Base-by-base conservation (phyloP, 192 early-diverging fungal species). In the Podochytrium sp. region DNA sequence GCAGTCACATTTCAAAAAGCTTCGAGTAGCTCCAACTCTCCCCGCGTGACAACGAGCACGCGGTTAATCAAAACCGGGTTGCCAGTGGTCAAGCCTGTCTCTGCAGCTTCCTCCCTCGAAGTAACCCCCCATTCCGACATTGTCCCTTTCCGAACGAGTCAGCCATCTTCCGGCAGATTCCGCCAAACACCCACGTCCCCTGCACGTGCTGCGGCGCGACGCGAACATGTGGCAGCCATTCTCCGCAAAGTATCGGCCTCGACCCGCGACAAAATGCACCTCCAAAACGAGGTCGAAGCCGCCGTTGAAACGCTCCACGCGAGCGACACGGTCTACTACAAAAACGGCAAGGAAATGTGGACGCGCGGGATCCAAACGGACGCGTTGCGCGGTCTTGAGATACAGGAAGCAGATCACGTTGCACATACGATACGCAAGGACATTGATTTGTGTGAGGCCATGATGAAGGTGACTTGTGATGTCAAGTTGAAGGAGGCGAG, bases 291-390 rank as follows among this genome's bases (percentile, higher is more conserved):
- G 23, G 23, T 71, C 40, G 69, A 71, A 60, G 10, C 10, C 1
- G 42, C 53, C 20, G 1, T 71, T 7, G 69, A 71, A 42, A 6
- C 33, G 7, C 29, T 71, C 2, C 18, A 40, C 10, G 69, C 69
- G 29, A 23, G 37, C 23, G 52, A 29, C 7, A 71, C 69, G 3
- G 69, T 59, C 5, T 71, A 60, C 60, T 60, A 32, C 39, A 57
- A 71, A 29, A 47, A 71, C 42, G 69, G 69, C 23, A 71, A 59
- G 38, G 69, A 71, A 59, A 57, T 71, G 69, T 71, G 69, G 69
- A 59, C 37, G 12, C 69, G 69, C 3, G 69, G 60, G 30, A 39
- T 41, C 6, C 69, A 71, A 51, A 71, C 69, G 4, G 32, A 20
- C 20, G 69, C 58, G 35, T 32, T 71, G 40, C 18, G 12, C 6